Conservation (phyloP, 1,284 basidiomycete genomes). For the Leccinum ponderosum region DNA sequence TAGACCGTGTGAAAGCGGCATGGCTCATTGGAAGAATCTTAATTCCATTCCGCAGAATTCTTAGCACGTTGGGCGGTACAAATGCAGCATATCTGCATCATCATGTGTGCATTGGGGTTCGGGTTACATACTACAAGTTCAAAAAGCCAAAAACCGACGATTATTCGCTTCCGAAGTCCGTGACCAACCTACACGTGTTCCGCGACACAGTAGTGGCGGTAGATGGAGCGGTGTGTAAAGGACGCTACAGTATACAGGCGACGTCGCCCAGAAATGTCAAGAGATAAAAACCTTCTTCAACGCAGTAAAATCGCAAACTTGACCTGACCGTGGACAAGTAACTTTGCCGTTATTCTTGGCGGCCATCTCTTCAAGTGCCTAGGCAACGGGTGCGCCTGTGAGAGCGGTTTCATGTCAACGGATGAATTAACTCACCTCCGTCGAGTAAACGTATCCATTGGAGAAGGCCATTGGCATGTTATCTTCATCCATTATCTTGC, state of each 20-base stretch:
- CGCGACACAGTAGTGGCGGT: neutral
- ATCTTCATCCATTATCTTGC: constrained; percentile 92
- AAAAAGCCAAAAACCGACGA: constrained; percentile 14
- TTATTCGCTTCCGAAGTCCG: constrained; percentile 28
- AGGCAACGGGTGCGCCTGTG: constrained; percentile 3
- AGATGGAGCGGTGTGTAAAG: neutral
- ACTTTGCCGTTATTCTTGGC: constrained; percentile 72
- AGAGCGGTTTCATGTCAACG: constrained; percentile 4
- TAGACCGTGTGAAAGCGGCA: constrained; percentile 17
- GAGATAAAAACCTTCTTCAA: constrained; percentile 90
- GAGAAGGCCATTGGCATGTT: constrained; percentile 93
- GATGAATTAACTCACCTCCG: constrained; percentile 59
- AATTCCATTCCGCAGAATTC: constrained; percentile 24
- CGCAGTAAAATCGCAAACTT: constrained; percentile 61
- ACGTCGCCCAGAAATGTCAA: constrained; percentile 27
- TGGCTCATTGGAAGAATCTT: constrained; percentile 17
- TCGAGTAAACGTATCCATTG: constrained; percentile 91
- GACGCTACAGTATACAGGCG: neutral
- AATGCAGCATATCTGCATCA: constrained; percentile 6
- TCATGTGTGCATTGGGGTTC: constrained; percentile 13
- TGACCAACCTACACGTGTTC: constrained; percentile 16
- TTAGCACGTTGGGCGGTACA: constrained; percentile 24
- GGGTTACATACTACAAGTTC: constrained; percentile 23
- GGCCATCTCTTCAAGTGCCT: constrained; percentile 87
- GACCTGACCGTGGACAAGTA: constrained; percentile 77